phyloP scores from a whole-genome alignment of 352 stramenopile species.

The Phytophthora colocasiae region DNA sequence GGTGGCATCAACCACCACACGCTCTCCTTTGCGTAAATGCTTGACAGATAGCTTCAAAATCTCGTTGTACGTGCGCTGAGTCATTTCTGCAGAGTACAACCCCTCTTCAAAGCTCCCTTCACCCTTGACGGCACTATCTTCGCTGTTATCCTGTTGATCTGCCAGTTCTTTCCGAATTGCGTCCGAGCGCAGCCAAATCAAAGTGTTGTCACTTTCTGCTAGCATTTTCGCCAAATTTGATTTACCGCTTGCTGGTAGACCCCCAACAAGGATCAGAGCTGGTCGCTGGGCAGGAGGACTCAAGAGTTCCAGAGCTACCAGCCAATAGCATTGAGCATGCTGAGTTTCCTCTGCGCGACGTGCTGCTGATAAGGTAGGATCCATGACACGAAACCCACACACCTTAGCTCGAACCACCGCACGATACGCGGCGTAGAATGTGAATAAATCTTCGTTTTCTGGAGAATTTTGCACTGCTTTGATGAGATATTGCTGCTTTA shows the following conservation, averaged over 20 bases:
- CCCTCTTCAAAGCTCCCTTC: slow-evolving; percentile 61
- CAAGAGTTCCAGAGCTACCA: slow-evolving; percentile 67
- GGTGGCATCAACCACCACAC: slow-evolving; percentile 68
- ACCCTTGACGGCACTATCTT: slow-evolving; percentile 8
- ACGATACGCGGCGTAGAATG: slow-evolving; percentile 74
- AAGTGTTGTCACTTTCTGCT: slow-evolving; percentile 45
- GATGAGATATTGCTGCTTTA: slow-evolving; percentile 66
- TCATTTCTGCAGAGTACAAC: slow-evolving; percentile 67
- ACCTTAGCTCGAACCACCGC: slow-evolving; percentile 78
- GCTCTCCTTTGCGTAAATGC: slow-evolving; percentile 54
- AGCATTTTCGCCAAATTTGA: slow-evolving; percentile 67
- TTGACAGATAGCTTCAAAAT: slow-evolving; percentile 47
- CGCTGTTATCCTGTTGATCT: slow-evolving; percentile 13
- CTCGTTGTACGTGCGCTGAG: slow-evolving; percentile 70
- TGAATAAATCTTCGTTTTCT: slow-evolving; percentile 56
- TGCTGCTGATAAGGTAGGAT: slow-evolving; percentile 48
- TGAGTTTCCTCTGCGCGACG: slow-evolving; percentile 49
- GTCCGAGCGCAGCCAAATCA: slow-evolving; percentile 70
- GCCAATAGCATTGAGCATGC: slow-evolving; percentile 65
- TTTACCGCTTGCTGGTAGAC: slow-evolving; percentile 70
- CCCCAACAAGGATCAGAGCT: slow-evolving; percentile 62
- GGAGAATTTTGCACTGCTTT: slow-evolving; percentile 54
- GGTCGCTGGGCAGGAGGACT: slow-evolving; percentile 49
- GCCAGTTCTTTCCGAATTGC: slow-evolving; percentile 70
- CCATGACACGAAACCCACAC: slow-evolving; percentile 66